phyloP scores from a whole-genome alignment of 2,329 filamentous ascomycete species.

The Metarhizium rileyi region DNA sequence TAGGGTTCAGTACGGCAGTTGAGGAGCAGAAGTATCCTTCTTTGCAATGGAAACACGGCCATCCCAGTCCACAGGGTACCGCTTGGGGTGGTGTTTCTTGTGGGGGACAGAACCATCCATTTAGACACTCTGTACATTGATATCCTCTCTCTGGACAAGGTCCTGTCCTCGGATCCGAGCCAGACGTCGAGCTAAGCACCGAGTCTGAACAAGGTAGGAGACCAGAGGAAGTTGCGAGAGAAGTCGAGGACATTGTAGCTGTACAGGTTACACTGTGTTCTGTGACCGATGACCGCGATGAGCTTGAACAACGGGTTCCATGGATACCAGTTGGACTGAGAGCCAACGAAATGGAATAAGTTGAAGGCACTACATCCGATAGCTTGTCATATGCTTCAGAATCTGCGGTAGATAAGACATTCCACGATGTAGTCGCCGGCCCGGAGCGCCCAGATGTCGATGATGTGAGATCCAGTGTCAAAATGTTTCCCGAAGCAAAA shows the following conservation, averaged over 20 bases:
- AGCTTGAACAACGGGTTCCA: not conserved
- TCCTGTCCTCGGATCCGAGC: not conserved
- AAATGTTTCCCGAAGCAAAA: not conserved
- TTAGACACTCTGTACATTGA: conserved; percentile 18
- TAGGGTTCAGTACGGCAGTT: not conserved
- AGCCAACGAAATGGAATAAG: not conserved
- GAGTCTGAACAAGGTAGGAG: not conserved
- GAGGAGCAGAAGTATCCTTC: conserved; percentile 19
- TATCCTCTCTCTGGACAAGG: conserved; percentile 19
- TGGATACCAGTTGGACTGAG: not conserved
- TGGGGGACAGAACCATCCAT: conserved; percentile 23
- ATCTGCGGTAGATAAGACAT: conserved; percentile 1
- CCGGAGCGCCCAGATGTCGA: not conserved
- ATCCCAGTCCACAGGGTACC: conserved; percentile 19
- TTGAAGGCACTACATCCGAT: not conserved
- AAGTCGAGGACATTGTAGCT: not conserved
- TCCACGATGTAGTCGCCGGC: not conserved
- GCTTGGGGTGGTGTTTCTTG: conserved; percentile 20
- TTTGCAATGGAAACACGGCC: conserved; percentile 22
- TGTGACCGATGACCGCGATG: not conserved
- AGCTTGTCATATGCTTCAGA: not conserved
- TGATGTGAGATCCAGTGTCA: conserved; percentile 3
- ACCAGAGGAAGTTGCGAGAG: not conserved
- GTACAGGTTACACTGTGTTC: not conserved
- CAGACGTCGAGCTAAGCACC: not conserved